Conservation (phyloP, 805 yeast species). For the Huiozyma naganishii region DNA sequence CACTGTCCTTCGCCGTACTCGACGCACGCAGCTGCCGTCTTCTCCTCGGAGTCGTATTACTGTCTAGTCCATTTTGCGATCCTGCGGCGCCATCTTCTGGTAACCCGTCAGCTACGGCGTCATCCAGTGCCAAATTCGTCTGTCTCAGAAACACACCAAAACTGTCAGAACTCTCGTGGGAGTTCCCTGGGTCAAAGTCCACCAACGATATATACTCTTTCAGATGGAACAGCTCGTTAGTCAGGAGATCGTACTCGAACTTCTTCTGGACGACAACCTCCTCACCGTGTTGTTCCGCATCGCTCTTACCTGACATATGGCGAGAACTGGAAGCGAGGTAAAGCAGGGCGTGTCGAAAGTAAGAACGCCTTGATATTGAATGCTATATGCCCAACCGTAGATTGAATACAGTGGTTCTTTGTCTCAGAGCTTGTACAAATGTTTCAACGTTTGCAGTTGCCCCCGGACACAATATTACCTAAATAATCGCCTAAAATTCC, state of each 20-base stretch:
- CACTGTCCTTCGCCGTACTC: background rate
- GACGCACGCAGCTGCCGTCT: conserved; percentile 8
- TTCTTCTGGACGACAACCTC: conserved; percentile 34
- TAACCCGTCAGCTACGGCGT: conserved; percentile 2
- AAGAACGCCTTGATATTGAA: too few species aligned
- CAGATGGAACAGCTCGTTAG: conserved; percentile 56
- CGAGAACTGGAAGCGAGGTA: too few species aligned
- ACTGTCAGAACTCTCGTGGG: conserved; percentile 28
- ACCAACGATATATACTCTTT: conserved; percentile 49
- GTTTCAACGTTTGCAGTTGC: too few species aligned
- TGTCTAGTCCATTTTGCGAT: background rate
- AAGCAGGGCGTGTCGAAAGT: too few species aligned
- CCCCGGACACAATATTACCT: too few species aligned
- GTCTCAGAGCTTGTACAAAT: too few species aligned
- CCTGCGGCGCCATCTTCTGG: background rate
- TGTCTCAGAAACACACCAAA: conserved; percentile 25
- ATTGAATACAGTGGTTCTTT: too few species aligned
- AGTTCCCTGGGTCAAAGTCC: conserved; percentile 45
- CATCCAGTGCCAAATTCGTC: conserved; percentile 9
- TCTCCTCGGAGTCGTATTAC: conserved; percentile 8
- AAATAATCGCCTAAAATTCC: too few species aligned
- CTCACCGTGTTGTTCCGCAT: background rate
- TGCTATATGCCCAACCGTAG: too few species aligned
- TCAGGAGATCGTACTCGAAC: conserved; percentile 36
- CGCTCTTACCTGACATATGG: background rate